Base-by-base conservation (phyloP, 352 stramenopile genomes). In the Pythium plurisporium region DNA sequence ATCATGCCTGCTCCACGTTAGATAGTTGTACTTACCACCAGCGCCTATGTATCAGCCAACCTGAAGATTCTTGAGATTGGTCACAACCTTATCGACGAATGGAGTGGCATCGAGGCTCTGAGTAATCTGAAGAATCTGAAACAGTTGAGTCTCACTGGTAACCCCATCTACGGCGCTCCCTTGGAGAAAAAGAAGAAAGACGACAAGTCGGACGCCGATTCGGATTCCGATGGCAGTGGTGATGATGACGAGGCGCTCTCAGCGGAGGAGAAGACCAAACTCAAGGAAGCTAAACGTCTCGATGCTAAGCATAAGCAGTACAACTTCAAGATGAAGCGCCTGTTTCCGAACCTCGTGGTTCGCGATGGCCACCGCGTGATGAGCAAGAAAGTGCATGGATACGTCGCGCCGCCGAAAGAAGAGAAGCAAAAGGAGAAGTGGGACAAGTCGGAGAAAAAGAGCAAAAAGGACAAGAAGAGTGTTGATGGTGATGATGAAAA, bases 301-400 rank as follows among this genome's bases (percentile, higher is more conserved):
- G 82, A 91, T 42, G 75, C 73, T 19, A 92, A 90, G 63, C 78
- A 91, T 72, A 94, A 91, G 63, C 74, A 89, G 64, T 94, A 94
- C 69, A 91, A 91, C 56, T 91, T 90, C 64, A 90, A 90, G 70
- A 93, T 94, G 70, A 94, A 93, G 68, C 78, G 82, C 0, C 31
- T 94, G 44, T 94, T 94, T 36, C 79, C 81, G 20, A 82, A 77
- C 53, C 65, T 94, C 19, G 77, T 93, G 47, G 77, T 94, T 29
- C 82, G 85, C 11, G 85, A 94, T 57, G 85, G 80, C 14, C 62
- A 78, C 50, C 85, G 85, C 8, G 69, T 94, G 27, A 55, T 89
- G n/a, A 72, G 87, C 41, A 94, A 94, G 62, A 84, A 85, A 45
- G 84, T 85, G 22, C 81, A 94, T 57, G 82, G 85, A 2, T 93